Conservation (phyloP, 768 basidiomycete species). For the Tephrocybe sp. region DNA sequence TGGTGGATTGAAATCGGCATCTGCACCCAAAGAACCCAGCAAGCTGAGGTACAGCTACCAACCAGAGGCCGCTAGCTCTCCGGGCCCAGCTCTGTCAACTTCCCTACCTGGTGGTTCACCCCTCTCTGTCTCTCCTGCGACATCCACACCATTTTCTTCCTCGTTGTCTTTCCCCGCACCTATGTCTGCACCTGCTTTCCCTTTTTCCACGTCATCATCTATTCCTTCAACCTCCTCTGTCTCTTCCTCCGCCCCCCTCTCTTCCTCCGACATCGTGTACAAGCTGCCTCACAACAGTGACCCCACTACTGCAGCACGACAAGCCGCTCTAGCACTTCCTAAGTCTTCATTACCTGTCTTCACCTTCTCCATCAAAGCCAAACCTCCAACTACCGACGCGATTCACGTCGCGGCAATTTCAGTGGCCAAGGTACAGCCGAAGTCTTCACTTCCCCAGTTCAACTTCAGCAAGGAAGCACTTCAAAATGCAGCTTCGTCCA, state of each 20-base stretch:
- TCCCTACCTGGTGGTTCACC: background rate
- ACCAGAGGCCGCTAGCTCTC: slow-evolving; percentile 37
- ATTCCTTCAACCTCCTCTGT: background rate
- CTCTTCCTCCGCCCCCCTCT: background rate
- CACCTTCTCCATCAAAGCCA: slow-evolving; percentile 26
- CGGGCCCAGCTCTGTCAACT: slow-evolving; percentile 4
- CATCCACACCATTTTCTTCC: background rate
- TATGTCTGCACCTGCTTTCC: background rate
- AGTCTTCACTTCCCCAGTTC: slow-evolving; percentile 44
- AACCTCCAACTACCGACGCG: slow-evolving; percentile 18
- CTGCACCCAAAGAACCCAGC: slow-evolving; percentile 71
- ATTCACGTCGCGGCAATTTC: slow-evolving; percentile 25
- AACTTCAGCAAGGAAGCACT: slow-evolving; percentile 23
- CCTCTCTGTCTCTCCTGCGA: background rate
- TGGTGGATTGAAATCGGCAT: slow-evolving; percentile 42
- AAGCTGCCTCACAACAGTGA: background rate
- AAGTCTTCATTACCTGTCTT: slow-evolving; percentile 33
- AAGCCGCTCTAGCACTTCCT: slow-evolving; percentile 26
- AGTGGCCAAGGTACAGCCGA: slow-evolving; percentile 36
- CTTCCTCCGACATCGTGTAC: background rate
- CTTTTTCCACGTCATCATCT: background rate
- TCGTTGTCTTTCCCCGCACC: background rate
- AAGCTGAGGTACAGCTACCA: slow-evolving; percentile 74
- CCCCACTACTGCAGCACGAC: slow-evolving; percentile 19
- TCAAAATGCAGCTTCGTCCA: background rate